These are phyloP conservation scores for Lactuca saligna DNA, from an alignment of 129 eudicot genomes.

Conservation along the genomic window DNA sequence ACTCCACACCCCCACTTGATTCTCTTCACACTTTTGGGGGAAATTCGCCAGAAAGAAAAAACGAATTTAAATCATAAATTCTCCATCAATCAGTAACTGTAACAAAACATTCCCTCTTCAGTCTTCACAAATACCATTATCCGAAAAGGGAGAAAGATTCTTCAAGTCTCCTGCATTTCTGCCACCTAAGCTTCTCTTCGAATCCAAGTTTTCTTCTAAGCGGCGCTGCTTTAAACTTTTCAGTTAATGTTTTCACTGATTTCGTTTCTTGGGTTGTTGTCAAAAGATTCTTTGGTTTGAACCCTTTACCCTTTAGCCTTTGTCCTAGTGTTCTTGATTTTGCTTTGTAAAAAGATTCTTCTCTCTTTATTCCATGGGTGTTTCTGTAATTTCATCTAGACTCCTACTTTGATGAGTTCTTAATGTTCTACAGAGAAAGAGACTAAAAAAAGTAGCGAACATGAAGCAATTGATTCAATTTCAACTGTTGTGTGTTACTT, in stretches of 20 bases:
- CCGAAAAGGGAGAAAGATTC: conserved; percentile 1
- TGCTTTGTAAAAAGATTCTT: conserved; percentile 23
- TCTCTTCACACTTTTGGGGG: neutral
- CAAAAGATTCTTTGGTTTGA: neutral
- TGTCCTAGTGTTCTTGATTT: conserved; percentile 11
- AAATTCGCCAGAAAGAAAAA: neutral
- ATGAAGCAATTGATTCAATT: conserved; percentile 50
- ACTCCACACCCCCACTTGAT: neutral
- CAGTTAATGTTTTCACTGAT: neutral
- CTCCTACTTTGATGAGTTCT: conserved; percentile 2
- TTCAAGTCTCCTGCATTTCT: conserved; percentile 4
- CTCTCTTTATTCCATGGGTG: conserved; percentile 22
- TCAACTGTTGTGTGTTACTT: conserved; percentile 43
- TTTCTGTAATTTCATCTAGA: conserved; percentile 11
- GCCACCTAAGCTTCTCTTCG: conserved; percentile 59
- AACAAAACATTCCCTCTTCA: conserved; percentile 33
- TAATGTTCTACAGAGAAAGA: neutral
- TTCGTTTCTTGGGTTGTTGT: conserved; percentile 20
- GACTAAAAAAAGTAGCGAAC: conserved; percentile 14
- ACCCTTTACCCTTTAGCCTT: conserved; percentile 10
- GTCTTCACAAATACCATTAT: conserved; percentile 21
- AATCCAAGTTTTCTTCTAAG: conserved; percentile 49
- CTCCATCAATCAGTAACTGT: neutral
- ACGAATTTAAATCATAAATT: neutral
- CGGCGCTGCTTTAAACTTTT: neutral